Percentiles rank a stretch among this genome's conserved stretches.
phyloP scores from a whole-genome alignment of 177 flowering plant species.

The Telopea speciosissima region DNA sequence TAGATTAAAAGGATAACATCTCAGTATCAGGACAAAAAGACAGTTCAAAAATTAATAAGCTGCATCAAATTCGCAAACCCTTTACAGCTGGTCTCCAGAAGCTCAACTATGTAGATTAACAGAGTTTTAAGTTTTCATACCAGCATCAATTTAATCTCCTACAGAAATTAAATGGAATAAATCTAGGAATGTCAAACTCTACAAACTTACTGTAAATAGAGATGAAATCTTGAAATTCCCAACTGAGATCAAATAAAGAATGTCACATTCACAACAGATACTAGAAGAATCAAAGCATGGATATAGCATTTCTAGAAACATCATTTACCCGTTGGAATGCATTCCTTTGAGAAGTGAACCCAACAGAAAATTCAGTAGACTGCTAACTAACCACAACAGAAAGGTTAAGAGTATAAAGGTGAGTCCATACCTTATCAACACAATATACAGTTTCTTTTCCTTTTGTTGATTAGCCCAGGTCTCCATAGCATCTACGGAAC shows the following conservation, averaged over 20 bases:
- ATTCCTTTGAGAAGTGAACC: not conserved
- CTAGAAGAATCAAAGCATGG: not conserved
- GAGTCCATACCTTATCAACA: slow-evolving; percentile 69
- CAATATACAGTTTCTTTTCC: slow-evolving; percentile 79
- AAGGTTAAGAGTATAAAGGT: slow-evolving; percentile 12
- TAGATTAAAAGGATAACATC: not conserved
- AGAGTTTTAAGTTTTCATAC: not conserved
- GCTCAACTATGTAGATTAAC: not conserved
- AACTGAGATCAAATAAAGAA: not conserved
- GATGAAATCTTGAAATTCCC: not conserved
- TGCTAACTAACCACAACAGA: not conserved
- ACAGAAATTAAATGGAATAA: too few species aligned
- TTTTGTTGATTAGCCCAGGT: slow-evolving; percentile 71
- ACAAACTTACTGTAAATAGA: not conserved
- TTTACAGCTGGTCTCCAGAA: not conserved
- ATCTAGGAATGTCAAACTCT: not conserved
- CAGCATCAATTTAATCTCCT: not conserved
- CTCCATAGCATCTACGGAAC: slow-evolving; percentile 87
- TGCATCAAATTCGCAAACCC: not conserved
- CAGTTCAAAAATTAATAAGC: not conserved
- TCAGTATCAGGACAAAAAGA: not conserved
- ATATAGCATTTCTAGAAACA: not conserved
- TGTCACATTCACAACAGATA: not conserved
- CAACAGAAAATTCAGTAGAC: not conserved
- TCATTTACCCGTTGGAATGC: slow-evolving; percentile 1